phyloP scores from a whole-genome alignment of 2,329 filamentous ascomycete species.

The Pyrenochaeta sp. region DNA sequence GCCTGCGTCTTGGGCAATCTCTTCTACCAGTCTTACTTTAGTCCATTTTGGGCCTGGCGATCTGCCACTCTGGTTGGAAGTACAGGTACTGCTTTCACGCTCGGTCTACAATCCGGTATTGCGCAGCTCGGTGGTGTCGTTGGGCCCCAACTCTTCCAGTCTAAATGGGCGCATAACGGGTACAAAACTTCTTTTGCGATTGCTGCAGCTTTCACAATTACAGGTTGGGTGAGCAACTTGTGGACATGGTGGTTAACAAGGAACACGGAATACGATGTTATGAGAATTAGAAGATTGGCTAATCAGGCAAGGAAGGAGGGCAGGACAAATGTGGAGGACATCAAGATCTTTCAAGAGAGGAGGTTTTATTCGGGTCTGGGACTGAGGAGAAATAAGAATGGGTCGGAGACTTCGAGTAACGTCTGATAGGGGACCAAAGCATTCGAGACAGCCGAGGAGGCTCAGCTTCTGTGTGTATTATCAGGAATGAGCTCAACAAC shows the following conservation, averaged over 20 bases:
- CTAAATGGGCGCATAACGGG: constrained; percentile 52
- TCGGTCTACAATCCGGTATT: constrained; percentile 55
- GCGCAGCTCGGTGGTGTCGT: constrained; percentile 58
- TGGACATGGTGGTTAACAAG: constrained; percentile 56
- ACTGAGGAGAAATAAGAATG: constrained; percentile 3
- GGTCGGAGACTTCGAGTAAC: background rate
- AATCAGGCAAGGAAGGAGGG: constrained; percentile 27
- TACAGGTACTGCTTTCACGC: constrained; percentile 57
- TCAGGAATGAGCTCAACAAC: too few relatives aligned
- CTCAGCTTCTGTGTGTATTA: too few relatives aligned
- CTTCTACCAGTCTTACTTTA: constrained; percentile 53
- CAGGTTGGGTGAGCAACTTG: constrained; percentile 47
- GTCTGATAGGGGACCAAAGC: background rate
- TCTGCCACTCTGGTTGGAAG: constrained; percentile 40
- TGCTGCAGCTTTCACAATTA: constrained; percentile 48
- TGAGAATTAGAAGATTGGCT: constrained; percentile 25
- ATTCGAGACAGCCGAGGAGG: too few relatives aligned
- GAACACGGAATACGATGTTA: constrained; percentile 53
- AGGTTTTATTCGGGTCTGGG: constrained; percentile 18
- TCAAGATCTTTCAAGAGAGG: constrained; percentile 27
- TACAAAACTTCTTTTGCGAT: constrained; percentile 52
- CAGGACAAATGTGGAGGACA: constrained; percentile 23
- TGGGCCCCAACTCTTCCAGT: constrained; percentile 56
- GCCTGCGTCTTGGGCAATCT: constrained; percentile 55
- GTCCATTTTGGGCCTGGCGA: constrained; percentile 34